Percentiles rank a stretch among this genome's conserved stretches.
Conservation (phyloP, 2,329 filamentous ascomycete genomes). For the Aspergillus pseudoglaucus region DNA sequence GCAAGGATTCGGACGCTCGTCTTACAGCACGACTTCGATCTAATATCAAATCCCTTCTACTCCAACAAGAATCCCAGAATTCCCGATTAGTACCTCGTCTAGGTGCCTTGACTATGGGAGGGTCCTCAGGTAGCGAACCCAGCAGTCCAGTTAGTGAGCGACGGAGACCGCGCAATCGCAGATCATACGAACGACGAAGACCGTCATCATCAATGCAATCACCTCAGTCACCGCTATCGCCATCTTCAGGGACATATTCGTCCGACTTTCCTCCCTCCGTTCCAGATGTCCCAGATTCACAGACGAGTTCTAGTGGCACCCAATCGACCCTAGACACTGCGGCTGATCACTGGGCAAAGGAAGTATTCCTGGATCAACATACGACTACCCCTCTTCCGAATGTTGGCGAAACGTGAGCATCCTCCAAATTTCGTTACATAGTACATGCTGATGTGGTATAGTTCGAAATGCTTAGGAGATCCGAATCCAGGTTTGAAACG, state of each 20-base stretch:
- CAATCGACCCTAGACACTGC: conserved; percentile 24
- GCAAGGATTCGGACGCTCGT: conserved; percentile 19
- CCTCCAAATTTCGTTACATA: background rate
- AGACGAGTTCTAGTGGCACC: conserved; percentile 26
- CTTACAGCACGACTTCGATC: conserved; percentile 21
- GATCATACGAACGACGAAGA: conserved; percentile 31
- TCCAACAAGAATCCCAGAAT: conserved; percentile 27
- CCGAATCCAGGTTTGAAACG: conserved; percentile 20
- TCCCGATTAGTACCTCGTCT: conserved; percentile 21
- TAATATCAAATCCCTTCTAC: conserved; percentile 20
- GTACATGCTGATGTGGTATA: conserved; percentile 9
- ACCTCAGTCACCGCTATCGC: conserved; percentile 23
- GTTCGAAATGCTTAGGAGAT: conserved; percentile 32
- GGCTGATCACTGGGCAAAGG: conserved; percentile 38
- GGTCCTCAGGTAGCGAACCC: conserved; percentile 16
- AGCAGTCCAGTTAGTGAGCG: conserved; percentile 22
- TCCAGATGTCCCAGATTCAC: conserved; percentile 27
- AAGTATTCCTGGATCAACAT: conserved; percentile 27
- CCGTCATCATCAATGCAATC: conserved; percentile 20
- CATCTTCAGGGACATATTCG: conserved; percentile 23
- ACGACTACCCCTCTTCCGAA: conserved; percentile 24
- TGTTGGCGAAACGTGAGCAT: conserved; percentile 25
- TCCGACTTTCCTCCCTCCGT: conserved; percentile 25
- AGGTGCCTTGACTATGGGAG: conserved; percentile 19
- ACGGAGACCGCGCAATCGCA: conserved; percentile 20